A percentile compares a stretch with the other conserved stretches of the same genome.
Evolutionary conservation across 805 yeast genomes (phyloP).

Genomic region (Metahyphopichia silvanorum): DNA sequence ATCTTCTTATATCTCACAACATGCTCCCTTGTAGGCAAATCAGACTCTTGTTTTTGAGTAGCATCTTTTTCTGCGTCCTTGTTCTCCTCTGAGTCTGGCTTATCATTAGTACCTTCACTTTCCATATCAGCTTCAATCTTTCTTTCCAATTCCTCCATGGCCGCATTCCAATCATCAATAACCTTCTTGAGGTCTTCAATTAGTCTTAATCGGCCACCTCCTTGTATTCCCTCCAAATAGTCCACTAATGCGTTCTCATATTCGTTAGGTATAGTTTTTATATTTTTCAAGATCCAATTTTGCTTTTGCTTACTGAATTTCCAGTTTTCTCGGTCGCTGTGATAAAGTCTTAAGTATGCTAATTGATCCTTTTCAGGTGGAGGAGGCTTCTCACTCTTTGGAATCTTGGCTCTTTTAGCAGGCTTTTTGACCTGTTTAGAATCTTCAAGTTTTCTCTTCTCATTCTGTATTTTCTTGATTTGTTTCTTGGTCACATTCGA

Average conservation of each 20-base stretch:
- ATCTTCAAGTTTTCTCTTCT: conserved; percentile 22
- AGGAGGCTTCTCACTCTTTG: conserved; percentile 63
- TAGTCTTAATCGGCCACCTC: conserved; percentile 63
- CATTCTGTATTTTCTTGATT: conserved; percentile 38
- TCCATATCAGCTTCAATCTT: conserved; percentile 38
- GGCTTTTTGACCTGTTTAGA: conserved; percentile 42
- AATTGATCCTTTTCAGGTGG: conserved; percentile 79
- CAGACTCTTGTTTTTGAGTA: conserved; percentile 13
- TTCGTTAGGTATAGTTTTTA: conserved; percentile 47
- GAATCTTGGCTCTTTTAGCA: conserved; percentile 67
- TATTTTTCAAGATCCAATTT: conserved; percentile 74
- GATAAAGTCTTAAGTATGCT: conserved; percentile 57
- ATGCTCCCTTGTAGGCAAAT: conserved; percentile 32
- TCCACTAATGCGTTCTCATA: conserved; percentile 49
- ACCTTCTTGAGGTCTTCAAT: conserved; percentile 46
- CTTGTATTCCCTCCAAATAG: conserved; percentile 64
- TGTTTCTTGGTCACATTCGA: conserved; percentile 40
- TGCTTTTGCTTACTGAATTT: conserved; percentile 85
- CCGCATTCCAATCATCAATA: conserved; percentile 55
- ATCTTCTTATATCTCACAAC: conserved; percentile 40
- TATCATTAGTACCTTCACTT: conserved; percentile 16
- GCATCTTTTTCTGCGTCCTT: conserved; percentile 9
- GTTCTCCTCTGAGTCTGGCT: conserved; percentile 13
- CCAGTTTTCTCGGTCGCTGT: conserved; percentile 60
- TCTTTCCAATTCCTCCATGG: conserved; percentile 39